Conservation (phyloP, 352 stramenopile genomes). For the Phytophthora nicotianae region DNA sequence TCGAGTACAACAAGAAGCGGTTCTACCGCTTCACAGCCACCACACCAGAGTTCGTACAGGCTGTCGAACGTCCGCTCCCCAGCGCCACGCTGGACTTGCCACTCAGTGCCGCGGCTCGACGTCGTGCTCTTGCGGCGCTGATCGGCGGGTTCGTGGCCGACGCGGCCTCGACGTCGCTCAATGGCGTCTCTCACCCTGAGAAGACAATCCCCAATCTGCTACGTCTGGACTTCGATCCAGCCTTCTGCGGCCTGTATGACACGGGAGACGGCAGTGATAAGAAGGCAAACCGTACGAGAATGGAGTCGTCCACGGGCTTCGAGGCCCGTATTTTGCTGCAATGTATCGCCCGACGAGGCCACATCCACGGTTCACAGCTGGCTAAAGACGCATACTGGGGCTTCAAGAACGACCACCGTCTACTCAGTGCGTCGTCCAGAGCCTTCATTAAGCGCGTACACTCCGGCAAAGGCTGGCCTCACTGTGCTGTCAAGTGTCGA, state of each 20-base stretch:
- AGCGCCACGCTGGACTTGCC: slow-evolving; percentile 70
- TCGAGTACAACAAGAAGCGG: slow-evolving; percentile 83
- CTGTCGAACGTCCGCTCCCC: slow-evolving; percentile 44
- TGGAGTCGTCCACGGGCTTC: slow-evolving; percentile 83
- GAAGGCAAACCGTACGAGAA: slow-evolving; percentile 39
- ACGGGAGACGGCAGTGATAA: slow-evolving; percentile 42
- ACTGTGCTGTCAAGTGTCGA: slow-evolving; percentile 77
- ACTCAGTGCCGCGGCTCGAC: slow-evolving; percentile 59
- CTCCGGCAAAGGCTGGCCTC: slow-evolving; percentile 67
- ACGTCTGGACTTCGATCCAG: slow-evolving; percentile 74
- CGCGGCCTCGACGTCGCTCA: slow-evolving; percentile 77
- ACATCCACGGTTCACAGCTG: slow-evolving; percentile 73
- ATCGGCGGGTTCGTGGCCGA: slow-evolving; percentile 83
- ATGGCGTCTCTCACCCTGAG: slow-evolving; percentile 75
- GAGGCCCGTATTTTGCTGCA: slow-evolving; percentile 78
- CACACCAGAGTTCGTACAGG: slow-evolving; percentile 74
- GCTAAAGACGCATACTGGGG: slow-evolving; percentile 85
- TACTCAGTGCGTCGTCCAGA: slow-evolving; percentile 71
- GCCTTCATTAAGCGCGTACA: slow-evolving; percentile 82
- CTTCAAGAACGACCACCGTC: slow-evolving; percentile 80
- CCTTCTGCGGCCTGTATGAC: slow-evolving; percentile 75
- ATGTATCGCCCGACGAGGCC: slow-evolving; percentile 68
- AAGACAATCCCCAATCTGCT: slow-evolving; percentile 83
- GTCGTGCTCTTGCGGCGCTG: slow-evolving; percentile 65
- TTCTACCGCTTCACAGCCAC: slow-evolving; percentile 84